Evolutionary conservation across 768 basidiomycete genomes (phyloP).

Genomic region (Lactifluus hygrophoroides): DNA sequence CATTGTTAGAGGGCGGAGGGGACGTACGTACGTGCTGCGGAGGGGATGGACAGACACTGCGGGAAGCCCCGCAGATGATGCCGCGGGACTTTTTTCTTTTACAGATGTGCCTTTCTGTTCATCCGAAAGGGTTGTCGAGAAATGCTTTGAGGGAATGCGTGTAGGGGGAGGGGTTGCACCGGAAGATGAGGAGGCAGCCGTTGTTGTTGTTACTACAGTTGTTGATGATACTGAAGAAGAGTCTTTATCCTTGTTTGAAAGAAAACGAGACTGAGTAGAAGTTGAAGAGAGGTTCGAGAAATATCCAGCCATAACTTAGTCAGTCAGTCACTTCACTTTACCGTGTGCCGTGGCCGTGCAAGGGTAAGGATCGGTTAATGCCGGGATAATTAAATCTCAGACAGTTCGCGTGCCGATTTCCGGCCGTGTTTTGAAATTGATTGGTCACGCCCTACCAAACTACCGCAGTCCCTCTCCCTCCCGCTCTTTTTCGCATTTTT

Average conservation of each 20-base stretch:
- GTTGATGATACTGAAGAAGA: constrained; percentile 22
- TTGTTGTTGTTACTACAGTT: constrained; percentile 19
- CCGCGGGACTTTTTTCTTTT: constrained; percentile 35
- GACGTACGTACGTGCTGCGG: constrained; percentile 83
- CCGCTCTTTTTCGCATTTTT: background rate
- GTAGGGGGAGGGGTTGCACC: constrained; percentile 26
- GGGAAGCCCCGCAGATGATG: constrained; percentile 29
- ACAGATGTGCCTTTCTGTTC: constrained; percentile 34
- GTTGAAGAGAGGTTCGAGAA: constrained; percentile 77
- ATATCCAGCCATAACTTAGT: constrained; percentile 51
- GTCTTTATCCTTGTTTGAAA: constrained; percentile 36
- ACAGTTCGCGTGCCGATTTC: background rate
- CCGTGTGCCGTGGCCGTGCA: background rate
- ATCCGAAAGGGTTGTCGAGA: constrained; percentile 51
- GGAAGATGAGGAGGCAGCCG: constrained; percentile 9
- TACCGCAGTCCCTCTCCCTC: background rate
- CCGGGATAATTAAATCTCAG: background rate
- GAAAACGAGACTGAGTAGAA: constrained; percentile 53
- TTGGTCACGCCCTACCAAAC: no score
- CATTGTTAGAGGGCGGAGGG: constrained; percentile 9
- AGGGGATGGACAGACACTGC: constrained; percentile 55
- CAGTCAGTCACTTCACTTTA: background rate
- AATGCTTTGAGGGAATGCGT: constrained; percentile 62
- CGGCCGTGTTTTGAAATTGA: background rate
- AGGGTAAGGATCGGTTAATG: background rate